Evolutionary conservation across 805 yeast species (phyloP), one percentile per base, ranked within the genome.

Genomic region (Yarrowia sp.): DNA sequence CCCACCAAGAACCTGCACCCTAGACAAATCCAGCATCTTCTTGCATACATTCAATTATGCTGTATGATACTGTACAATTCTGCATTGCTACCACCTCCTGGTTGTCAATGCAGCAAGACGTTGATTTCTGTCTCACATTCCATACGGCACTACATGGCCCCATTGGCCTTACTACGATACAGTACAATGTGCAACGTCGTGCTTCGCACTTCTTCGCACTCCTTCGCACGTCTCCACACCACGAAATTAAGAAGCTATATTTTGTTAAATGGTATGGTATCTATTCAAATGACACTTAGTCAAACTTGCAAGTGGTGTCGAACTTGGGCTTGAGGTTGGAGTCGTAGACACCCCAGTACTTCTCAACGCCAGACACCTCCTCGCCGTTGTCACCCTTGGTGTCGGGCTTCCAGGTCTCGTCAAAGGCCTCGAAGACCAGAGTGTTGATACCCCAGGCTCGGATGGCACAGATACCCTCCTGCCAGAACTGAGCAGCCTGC

Each of bases 391-490:
- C 63, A 71, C 92, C 96, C 66, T 95, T 87, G 66, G 96, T 85
- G 75, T 84, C 84, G 71, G 97, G 97, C 82, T 93, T 93, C 97
- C 98, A 93, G 67, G 88, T 82, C 83, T 93, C 98, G 76, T 93
- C 98, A 71, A 88, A 88, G 51, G 97, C 97, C 83, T 93, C 98
- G 74, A 93, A 93, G 41, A 85, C 93, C 74, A 90, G 85, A 61
- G 92, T 93, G 77, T 93, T 90, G 73, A 93, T 80, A 77, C 98
- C 98, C 96, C 97, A 91, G 66, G 87, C 96, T 82, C 97, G 89
- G 75, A 92, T 85, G 68, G 92, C 96, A 80, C 98, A 92, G 71
- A 93, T 80, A 69, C 90, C 96, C 72, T 90, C 85, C 77, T 87
- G 83, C 96, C 95, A 93, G 85, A 83, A 93, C 70, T 78, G 76